Percentiles rank a stretch among this genome's conserved stretches.
Conservation (phyloP, 2,329 filamentous ascomycete species). For the Penicillium fuscoglaucum region DNA sequence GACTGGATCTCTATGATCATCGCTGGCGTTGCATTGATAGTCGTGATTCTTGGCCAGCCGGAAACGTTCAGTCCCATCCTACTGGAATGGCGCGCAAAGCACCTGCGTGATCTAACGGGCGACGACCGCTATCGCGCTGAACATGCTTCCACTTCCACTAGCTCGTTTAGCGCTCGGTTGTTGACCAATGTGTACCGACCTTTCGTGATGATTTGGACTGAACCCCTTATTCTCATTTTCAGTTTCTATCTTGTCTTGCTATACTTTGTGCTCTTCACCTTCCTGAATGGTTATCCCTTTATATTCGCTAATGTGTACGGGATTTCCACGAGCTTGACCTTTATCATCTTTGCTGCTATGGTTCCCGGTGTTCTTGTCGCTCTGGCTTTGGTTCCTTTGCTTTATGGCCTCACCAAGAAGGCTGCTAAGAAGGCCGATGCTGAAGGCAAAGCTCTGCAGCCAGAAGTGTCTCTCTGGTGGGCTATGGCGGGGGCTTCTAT, state of each 20-base stretch:
- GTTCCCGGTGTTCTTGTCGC: slow-evolving; percentile 20
- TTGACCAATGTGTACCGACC: slow-evolving; percentile 47
- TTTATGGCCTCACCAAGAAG: background rate
- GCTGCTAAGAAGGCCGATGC: background rate
- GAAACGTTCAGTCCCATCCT: slow-evolving; percentile 52
- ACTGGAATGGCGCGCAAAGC: slow-evolving; percentile 45
- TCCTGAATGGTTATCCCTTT: slow-evolving; percentile 50
- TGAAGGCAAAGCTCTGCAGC: slow-evolving; percentile 1
- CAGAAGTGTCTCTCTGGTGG: slow-evolving; percentile 8
- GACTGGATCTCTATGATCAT: slow-evolving; percentile 48
- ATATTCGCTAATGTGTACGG: slow-evolving; percentile 53
- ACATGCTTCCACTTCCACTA: slow-evolving; percentile 14
- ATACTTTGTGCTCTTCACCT: slow-evolving; percentile 36
- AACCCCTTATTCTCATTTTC: slow-evolving; percentile 34
- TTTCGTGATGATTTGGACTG: slow-evolving; percentile 31
- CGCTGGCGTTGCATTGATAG: slow-evolving; percentile 33
- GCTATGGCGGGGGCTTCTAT: slow-evolving; percentile 1
- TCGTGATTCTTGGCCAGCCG: slow-evolving; percentile 48
- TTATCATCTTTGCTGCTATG: slow-evolving; percentile 51
- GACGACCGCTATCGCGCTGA: slow-evolving; percentile 50
- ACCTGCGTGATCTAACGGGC: slow-evolving; percentile 41
- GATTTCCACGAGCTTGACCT: slow-evolving; percentile 47
- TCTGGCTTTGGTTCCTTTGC: slow-evolving; percentile 1
- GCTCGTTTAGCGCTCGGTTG: slow-evolving; percentile 7
- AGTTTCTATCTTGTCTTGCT: slow-evolving; percentile 32